Evolutionary conservation across 176 grass and related monocot genomes (phyloP), one percentile per base, ranked within the genome.

Genomic region (Luzula sylvatica): DNA sequence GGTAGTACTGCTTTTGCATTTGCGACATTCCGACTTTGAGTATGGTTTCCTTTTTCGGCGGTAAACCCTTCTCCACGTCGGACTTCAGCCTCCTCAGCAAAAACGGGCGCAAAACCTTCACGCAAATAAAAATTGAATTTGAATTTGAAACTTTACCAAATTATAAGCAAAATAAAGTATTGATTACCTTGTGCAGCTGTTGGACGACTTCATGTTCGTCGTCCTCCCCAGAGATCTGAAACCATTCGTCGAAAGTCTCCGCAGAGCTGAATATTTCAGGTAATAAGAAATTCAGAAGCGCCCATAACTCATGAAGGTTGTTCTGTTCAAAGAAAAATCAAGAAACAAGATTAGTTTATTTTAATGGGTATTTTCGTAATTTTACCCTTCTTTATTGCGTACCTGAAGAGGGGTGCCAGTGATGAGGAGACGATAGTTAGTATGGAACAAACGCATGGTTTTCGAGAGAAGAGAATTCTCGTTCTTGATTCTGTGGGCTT

Each of bases 11-110:
- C 32, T 98, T 98, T 65, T 98, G 92, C 92, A 98, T 82, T 55
- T 98, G 92, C 65, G 92, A 98, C 92, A 98, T 89, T 67, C 92
- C 92, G 23, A 98, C 92, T 75, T 98, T 98, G 66, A 98, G 92
- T 48, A 98, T 98, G 23, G 81, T 98, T 67, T 98, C 92, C 51
- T 98, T 98, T 54, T 98, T 98, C 18, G 92, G 92, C 51, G 92
- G 92, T 15, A 98, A 52, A 44, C 92, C 92, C 60, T 98, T 98
- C 52, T 98, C 92, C 17, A 98, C 92, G 71, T 98, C 92, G 56
- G 92, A 98, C 55, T 98, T 98, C 43, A 98, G 81, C 43, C 92
- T 86, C 38, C 92, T 54, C 41, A 98, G 84, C 65, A 98, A 78
- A 86, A 98, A 98, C 8, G 92, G 92, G 2, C 92, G 92, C 73